phyloP scores from a whole-genome alignment of 1,284 basidiomycete species.

The Heterobasidion parviporum region DNA sequence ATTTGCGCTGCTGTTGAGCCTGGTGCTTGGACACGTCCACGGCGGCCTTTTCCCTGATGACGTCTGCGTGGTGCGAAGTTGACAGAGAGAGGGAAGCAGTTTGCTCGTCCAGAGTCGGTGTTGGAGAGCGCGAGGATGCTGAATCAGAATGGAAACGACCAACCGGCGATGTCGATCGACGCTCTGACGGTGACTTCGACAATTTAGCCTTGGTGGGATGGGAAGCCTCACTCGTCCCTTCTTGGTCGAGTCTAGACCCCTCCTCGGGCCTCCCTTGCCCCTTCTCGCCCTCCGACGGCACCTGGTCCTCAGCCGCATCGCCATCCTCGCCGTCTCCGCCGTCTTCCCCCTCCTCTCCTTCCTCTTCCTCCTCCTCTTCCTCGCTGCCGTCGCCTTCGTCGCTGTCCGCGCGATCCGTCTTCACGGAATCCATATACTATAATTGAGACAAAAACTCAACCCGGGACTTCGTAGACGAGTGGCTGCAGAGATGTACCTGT shows the following conservation, averaged over 20 bases:
- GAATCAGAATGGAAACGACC: background rate
- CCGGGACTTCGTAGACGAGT: background rate
- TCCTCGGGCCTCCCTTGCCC: background rate
- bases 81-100: constrained; percentile 1
- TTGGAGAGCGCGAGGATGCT: background rate
- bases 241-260: background rate
- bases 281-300: background rate
- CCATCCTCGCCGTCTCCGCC: constrained; percentile 10
- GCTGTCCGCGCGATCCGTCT: constrained; percentile 24
- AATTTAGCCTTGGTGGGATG: background rate
- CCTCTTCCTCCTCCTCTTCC: constrained; percentile 25
- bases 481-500: constrained; percentile 44
- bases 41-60: constrained; percentile 51
- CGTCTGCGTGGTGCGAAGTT: constrained; percentile 11
- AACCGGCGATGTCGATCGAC: background rate
- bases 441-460: constrained; percentile 5
- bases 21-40: constrained; percentile 55
- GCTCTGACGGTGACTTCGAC: background rate
- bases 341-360: constrained; percentile 22
- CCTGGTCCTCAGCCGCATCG: background rate
- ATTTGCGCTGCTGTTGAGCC: constrained; percentile 61
- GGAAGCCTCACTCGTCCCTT: background rate
- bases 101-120: background rate
- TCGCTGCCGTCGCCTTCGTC: constrained; percentile 25
- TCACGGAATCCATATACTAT: constrained; percentile 63